Conservation (phyloP, 2,329 filamentous ascomycete genomes). For the Hymenoscyphus albidus region DNA sequence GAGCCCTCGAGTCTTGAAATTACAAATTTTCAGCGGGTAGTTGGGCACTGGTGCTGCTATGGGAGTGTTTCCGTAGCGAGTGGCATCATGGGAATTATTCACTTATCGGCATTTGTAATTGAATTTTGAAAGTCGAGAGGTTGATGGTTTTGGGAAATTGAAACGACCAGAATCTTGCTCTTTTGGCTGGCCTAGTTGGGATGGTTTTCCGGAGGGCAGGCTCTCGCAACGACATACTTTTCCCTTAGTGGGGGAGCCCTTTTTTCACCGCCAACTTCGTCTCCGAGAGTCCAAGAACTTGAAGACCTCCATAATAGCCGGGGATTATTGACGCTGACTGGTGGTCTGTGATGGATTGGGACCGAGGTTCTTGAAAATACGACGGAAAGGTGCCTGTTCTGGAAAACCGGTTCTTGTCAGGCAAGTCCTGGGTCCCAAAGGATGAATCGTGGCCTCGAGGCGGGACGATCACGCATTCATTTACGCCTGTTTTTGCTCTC, state of each 20-base stretch:
- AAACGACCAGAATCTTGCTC: neutral
- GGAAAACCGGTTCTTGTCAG: neutral
- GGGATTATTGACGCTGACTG: neutral
- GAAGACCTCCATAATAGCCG: neutral
- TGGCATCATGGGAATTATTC: neutral
- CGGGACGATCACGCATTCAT: conserved; percentile 24
- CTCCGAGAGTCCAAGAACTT: neutral
- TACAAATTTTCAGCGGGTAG: neutral
- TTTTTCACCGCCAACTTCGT: conserved; percentile 1
- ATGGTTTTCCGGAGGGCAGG: neutral
- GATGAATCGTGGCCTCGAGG: conserved; percentile 3
- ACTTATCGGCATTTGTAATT: neutral
- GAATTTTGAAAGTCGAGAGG: neutral
- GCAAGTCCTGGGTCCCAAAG: neutral
- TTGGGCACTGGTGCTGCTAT: neutral
- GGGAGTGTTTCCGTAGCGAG: neutral
- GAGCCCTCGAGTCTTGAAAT: neutral
- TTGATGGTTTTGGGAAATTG: neutral
- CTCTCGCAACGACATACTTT: neutral
- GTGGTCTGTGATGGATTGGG: neutral
- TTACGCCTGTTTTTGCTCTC: neutral
- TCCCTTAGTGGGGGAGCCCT: neutral
- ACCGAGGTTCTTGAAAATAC: neutral
- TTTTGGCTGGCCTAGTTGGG: neutral
- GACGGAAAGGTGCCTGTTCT: neutral